phyloP scores from a whole-genome alignment of 768 basidiomycete genomes.

The Xerocomus brunneocitrinus region DNA sequence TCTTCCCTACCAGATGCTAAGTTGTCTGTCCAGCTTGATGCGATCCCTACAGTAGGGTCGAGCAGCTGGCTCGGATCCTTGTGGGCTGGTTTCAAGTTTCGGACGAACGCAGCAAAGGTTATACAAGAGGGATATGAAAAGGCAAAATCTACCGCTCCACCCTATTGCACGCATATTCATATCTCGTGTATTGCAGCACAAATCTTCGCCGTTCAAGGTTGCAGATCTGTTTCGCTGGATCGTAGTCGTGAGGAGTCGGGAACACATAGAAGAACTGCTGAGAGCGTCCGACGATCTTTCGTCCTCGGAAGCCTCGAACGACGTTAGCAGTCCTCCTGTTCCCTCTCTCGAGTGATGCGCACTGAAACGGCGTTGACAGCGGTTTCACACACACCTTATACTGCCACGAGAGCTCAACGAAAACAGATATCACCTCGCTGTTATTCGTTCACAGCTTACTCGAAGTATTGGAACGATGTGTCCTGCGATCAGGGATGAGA shows the following conservation, averaged over 20 bases:
- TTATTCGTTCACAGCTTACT: slow-evolving; percentile 32
- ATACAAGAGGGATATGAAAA: slow-evolving; percentile 32
- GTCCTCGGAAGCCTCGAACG: slow-evolving; percentile 22
- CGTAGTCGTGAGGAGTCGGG: slow-evolving; percentile 31
- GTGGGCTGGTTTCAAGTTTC: slow-evolving; percentile 15
- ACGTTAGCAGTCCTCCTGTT: slow-evolving; percentile 23
- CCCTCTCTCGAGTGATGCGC: slow-evolving; percentile 3
- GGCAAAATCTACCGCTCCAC: slow-evolving; percentile 8
- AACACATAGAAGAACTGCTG: slow-evolving; percentile 37
- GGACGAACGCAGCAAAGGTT: slow-evolving; percentile 15
- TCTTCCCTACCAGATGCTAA: background rate
- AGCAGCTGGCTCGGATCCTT: slow-evolving; percentile 27
- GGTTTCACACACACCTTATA: background rate
- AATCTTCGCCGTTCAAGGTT: slow-evolving; percentile 30
- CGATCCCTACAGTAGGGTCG: slow-evolving; percentile 29
- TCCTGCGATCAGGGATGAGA: slow-evolving; percentile 42
- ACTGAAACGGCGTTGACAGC: background rate
- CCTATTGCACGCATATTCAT: background rate
- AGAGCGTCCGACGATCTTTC: slow-evolving; percentile 37
- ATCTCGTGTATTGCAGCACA: slow-evolving; percentile 17
- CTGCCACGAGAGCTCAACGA: background rate
- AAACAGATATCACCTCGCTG: slow-evolving; percentile 29
- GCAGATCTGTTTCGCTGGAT: slow-evolving; percentile 33
- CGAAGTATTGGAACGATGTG: slow-evolving; percentile 37
- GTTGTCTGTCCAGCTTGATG: slow-evolving; percentile 14